A percentile compares a stretch with the other conserved stretches of the same genome.
phyloP scores from a whole-genome alignment of 805 yeast genomes.

The Cyberlindnera mississippiensis region DNA sequence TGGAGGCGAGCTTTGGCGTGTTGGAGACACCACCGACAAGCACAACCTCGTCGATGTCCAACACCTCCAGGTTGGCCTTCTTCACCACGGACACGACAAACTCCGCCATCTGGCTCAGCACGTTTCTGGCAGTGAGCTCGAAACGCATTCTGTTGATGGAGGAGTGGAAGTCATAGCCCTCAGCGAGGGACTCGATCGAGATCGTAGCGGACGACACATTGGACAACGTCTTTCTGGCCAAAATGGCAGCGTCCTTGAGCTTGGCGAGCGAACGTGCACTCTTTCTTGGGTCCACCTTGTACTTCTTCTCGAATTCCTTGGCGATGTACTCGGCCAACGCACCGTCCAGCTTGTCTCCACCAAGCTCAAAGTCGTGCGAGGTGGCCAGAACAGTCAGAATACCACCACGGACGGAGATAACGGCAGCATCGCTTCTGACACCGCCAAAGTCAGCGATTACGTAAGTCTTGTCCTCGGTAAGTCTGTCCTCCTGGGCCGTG shows the following conservation, averaged over 20 bases:
- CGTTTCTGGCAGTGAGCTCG: slow-evolving; percentile 81
- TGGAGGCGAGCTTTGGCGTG: slow-evolving; percentile 84
- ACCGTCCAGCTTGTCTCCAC: slow-evolving; percentile 84
- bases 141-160: slow-evolving; percentile 90
- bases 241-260: slow-evolving; percentile 74
- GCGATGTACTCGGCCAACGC: slow-evolving; percentile 81
- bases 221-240: slow-evolving; percentile 86
- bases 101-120: slow-evolving; percentile 66
- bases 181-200: slow-evolving; percentile 92
- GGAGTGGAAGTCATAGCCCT: slow-evolving; percentile 90
- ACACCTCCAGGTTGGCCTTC: slow-evolving; percentile 79
- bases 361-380: slow-evolving; percentile 74
- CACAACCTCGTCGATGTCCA: slow-evolving; percentile 87
- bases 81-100: slow-evolving; percentile 71
- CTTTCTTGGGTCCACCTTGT: slow-evolving; percentile 71
- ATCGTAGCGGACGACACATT: slow-evolving; percentile 85
- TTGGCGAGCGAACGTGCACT: slow-evolving; percentile 87
- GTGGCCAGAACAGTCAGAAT: slow-evolving; percentile 85
- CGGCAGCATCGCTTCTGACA: slow-evolving; percentile 92
- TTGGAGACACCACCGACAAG: slow-evolving; percentile 92
- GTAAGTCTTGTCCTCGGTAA: slow-evolving; percentile 61
- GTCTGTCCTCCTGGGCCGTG: slow-evolving; percentile 37
- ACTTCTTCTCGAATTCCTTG: slow-evolving; percentile 90
- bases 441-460: slow-evolving; percentile 98
- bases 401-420: slow-evolving; percentile 91